These are phyloP conservation scores for Monilinia vaccinii-corymbosi DNA, from an alignment of 2,329 filamentous ascomycete species.

Conservation along the genomic window DNA sequence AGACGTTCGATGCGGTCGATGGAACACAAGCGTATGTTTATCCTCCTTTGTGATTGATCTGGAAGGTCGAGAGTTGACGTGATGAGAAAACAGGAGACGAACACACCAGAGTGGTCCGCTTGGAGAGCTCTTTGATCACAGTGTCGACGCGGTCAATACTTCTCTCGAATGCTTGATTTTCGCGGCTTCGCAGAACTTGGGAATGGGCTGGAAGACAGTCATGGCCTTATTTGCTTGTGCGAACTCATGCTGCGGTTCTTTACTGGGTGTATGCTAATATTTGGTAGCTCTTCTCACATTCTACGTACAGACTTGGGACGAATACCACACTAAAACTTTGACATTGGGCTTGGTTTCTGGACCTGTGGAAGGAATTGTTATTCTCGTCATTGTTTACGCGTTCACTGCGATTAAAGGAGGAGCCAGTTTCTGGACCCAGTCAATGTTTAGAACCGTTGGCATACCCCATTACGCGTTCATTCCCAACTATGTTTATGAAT, in stretches of 20 bases:
- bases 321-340: constrained; percentile 95
- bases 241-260: constrained; percentile 23
- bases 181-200: constrained; percentile 83
- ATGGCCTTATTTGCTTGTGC: constrained; percentile 72
- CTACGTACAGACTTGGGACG: constrained; percentile 98
- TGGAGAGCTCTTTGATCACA: constrained; percentile 95
- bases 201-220: constrained; percentile 84
- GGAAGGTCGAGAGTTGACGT: not conserved
- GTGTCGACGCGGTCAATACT: constrained; percentile 94
- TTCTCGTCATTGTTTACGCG: constrained; percentile 71
- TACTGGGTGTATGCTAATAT: constrained; percentile 9
- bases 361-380: constrained; percentile 88
- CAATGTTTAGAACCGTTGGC: constrained; percentile 66
- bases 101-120: constrained; percentile 88
- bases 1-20: constrained; percentile 97
- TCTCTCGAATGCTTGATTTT: constrained; percentile 90
- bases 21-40: constrained; percentile 75
- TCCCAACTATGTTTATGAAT: constrained; percentile 61
- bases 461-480: constrained; percentile 56
- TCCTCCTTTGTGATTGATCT: not conserved
- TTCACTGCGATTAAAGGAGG: constrained; percentile 80
- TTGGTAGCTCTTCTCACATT: constrained; percentile 77
- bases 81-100: constrained; percentile 45
- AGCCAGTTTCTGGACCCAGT: constrained; percentile 85
- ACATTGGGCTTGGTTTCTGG: constrained; percentile 88